Percentiles rank a stretch among this genome's conserved stretches.
phyloP scores from a whole-genome alignment of 2,329 filamentous ascomycete genomes.

The Botrytis fragariae region DNA sequence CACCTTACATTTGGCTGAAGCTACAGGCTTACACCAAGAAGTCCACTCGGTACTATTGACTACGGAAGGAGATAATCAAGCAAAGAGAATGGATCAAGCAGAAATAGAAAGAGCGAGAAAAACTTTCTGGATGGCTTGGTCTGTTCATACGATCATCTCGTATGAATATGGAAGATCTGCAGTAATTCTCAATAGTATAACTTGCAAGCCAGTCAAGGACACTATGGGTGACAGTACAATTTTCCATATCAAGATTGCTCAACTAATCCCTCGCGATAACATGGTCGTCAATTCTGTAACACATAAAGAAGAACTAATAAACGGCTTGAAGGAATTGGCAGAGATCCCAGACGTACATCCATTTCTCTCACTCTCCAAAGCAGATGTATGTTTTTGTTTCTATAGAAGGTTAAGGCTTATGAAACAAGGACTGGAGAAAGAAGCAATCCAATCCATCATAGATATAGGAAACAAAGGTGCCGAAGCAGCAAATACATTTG shows the following conservation, averaged over 20 bases:
- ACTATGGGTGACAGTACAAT: neutral
- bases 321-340: slow-evolving; percentile 11
- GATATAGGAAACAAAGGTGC: slow-evolving; percentile 21
- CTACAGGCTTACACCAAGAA: slow-evolving; percentile 34
- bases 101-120: slow-evolving; percentile 17
- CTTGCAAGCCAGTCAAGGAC: slow-evolving; percentile 21
- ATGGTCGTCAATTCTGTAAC: neutral
- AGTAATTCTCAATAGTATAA: slow-evolving; percentile 26
- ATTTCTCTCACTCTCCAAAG: slow-evolving; percentile 25
- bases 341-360: slow-evolving; percentile 11
- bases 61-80: slow-evolving; percentile 10
- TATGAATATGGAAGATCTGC: slow-evolving; percentile 27
- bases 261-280: slow-evolving; percentile 23
- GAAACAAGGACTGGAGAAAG: slow-evolving; percentile 15
- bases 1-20: slow-evolving; percentile 36
- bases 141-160: slow-evolving; percentile 25
- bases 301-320: slow-evolving; percentile 5
- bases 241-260: slow-evolving; percentile 22
- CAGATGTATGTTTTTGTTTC: slow-evolving; percentile 31
- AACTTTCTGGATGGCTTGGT: slow-evolving; percentile 21
- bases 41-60: slow-evolving; percentile 21
- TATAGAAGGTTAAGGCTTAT: slow-evolving; percentile 25
- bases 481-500: slow-evolving; percentile 25
- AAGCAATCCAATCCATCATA: neutral
- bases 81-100: slow-evolving; percentile 15